These are phyloP conservation scores for Casuarina cunninghamiana DNA, from an alignment of 306 rosid genomes.

Conservation along the genomic window DNA sequence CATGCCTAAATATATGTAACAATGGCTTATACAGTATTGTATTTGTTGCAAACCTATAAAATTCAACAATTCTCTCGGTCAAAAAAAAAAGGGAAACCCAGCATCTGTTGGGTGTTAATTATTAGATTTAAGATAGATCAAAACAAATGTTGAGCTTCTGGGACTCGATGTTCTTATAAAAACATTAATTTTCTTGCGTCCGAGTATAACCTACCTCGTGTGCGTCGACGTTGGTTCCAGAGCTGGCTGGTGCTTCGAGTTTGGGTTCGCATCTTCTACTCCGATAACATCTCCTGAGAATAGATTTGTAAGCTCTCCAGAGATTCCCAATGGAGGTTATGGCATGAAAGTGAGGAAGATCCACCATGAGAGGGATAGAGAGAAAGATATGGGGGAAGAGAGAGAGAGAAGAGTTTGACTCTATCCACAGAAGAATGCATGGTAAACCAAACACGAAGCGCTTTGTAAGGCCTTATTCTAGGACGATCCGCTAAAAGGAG, in stretches of 20 bases:
- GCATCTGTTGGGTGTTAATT: neutral
- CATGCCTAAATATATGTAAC: neutral
- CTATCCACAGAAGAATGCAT: conserved; percentile 27
- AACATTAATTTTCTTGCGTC: neutral
- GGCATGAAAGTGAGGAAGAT: conserved; percentile 24
- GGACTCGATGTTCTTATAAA: neutral
- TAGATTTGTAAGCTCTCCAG: conserved; percentile 41
- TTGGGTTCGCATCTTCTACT: conserved; percentile 26
- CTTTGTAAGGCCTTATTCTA: conserved; percentile 9
- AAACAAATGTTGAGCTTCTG: neutral
- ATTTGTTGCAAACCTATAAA: neutral
- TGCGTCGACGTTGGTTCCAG: neutral
- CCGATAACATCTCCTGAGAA: conserved; percentile 45
- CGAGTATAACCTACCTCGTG: neutral
- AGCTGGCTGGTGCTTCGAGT: neutral
- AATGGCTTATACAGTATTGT: too few species aligned
- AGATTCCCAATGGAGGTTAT: conserved; percentile 33
- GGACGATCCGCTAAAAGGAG: conserved; percentile 1
- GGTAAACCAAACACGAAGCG: conserved; percentile 24
- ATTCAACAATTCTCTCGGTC: neutral
- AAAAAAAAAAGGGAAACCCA: neutral
- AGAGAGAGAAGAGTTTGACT: conserved; percentile 21
- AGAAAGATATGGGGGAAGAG: neutral
- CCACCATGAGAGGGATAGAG: conserved; percentile 48
- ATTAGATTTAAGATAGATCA: too few species aligned